A percentile compares a stretch with the other conserved stretches of the same genome.
phyloP scores from a whole-genome alignment of 306 rosid species.

The Cucurbita maxima region DNA sequence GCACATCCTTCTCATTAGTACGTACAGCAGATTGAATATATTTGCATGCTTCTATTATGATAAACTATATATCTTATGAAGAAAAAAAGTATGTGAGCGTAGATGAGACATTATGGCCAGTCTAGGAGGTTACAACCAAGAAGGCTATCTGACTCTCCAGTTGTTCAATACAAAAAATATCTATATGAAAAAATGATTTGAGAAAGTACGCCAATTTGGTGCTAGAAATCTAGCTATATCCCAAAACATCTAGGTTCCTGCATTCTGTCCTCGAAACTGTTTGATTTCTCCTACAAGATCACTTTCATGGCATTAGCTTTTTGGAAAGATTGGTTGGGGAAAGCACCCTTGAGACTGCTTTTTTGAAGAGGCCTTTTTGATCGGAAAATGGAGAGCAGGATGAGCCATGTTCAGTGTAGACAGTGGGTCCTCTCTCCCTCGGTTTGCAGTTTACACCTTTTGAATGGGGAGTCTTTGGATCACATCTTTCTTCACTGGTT shows the following conservation, averaged over 20 bases:
- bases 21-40: neutral
- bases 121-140: neutral
- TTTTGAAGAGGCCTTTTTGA: no score
- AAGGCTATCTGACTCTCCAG: neutral
- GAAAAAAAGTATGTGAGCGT: neutral
- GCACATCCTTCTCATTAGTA: neutral
- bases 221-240: neutral
- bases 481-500: no score
- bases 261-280: neutral
- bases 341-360: no score
- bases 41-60: neutral
- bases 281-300: neutral
- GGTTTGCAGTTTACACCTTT: no score
- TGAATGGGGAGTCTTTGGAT: no score
- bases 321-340: neutral
- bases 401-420: no score
- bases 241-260: neutral
- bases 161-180: neutral
- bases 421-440: no score
- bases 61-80: neutral
- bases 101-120: neutral
- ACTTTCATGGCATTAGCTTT: neutral
- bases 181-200: neutral
- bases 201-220: neutral
- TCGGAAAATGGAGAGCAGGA: no score